These are phyloP conservation scores for Ophiostoma quercus DNA, from an alignment of 2,329 filamentous ascomycete genomes.

Conservation along the genomic window DNA sequence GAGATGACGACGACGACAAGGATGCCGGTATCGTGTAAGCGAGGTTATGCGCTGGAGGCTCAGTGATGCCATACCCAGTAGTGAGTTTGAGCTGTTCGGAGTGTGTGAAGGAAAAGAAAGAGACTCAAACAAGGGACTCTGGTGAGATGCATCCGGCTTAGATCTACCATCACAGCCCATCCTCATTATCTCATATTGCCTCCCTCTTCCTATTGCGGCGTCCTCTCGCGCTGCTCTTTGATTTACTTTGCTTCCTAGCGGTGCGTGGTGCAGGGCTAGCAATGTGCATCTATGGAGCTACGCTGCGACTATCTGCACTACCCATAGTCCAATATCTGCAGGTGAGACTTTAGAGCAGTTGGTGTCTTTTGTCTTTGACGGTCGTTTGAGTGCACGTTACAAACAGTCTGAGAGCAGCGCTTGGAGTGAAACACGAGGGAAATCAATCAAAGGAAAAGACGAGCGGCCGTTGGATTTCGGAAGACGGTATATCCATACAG, in stretches of 20 bases:
- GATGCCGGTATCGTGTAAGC: background rate
- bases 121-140: no score
- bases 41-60: slow-evolving; percentile 30
- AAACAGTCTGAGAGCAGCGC: background rate
- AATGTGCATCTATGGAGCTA: background rate
- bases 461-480: background rate
- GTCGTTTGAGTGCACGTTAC: background rate
- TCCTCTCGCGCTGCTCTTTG: background rate
- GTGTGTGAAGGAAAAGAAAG: no score
- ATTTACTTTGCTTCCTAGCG: background rate
- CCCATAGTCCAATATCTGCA: background rate
- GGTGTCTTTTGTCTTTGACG: background rate
- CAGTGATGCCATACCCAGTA: no score
- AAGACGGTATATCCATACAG: background rate
- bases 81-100: no score
- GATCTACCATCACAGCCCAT: background rate
- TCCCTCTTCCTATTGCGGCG: background rate
- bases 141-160: background rate
- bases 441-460: background rate
- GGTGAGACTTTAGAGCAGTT: slow-evolving; percentile 5
- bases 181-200: no score
- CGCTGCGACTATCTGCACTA: no score
- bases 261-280: background rate
- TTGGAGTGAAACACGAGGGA: no score
- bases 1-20: background rate